Base-by-base conservation (phyloP, 2,329 filamentous ascomycete genomes). In the Plenodomus tracheiphilus region DNA sequence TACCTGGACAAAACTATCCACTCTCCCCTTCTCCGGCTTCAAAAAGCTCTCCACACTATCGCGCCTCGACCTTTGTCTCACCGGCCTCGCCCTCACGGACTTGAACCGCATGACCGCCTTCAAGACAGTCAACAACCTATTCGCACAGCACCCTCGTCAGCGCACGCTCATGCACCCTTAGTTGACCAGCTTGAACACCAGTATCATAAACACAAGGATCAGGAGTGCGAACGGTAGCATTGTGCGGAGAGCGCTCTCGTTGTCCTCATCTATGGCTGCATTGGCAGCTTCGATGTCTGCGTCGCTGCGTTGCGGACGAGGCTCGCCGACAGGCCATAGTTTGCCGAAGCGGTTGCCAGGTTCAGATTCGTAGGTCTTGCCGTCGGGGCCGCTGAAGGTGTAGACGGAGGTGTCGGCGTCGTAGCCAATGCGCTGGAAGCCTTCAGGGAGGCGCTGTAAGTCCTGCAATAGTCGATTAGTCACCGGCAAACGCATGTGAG, bases 141-240 rank as follows among this genome's bases (percentile, higher is more conserved):
- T 28, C 43, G 8, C 28, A 36, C 21, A 42, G 47, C 10, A 39
- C 11, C 28, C 4, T 32, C 28, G 28, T 32, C 28, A 32, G 28
- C 28, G 28, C 28, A 32, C 28, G 28, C 28, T 25, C 22, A 11
- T 32, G 4, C 11, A 7, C 13, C 9, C 38, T 17, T 42, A 36
- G 39, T 53, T 47, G 9, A 68, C 28, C 16, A 64, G 56, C 37
- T 55, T 53, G 39, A 72, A 64, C 37, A 84, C 58, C 16, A 76
- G 62, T 28, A 84, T 60, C 40, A 85, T 65, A 50, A 77, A 79
- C 15, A 83, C 58, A 3, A 80, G 71, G 44, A 82, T 73, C 30
- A 85, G 65, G 51, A 84, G 66, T 45, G 80, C 81, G 67, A 84
- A 85, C 61, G 83, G 83, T 60, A 85, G 72, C 54, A 85, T 70